Conservation (phyloP, 1,284 basidiomycete species). For the Caloboletus inedulis region DNA sequence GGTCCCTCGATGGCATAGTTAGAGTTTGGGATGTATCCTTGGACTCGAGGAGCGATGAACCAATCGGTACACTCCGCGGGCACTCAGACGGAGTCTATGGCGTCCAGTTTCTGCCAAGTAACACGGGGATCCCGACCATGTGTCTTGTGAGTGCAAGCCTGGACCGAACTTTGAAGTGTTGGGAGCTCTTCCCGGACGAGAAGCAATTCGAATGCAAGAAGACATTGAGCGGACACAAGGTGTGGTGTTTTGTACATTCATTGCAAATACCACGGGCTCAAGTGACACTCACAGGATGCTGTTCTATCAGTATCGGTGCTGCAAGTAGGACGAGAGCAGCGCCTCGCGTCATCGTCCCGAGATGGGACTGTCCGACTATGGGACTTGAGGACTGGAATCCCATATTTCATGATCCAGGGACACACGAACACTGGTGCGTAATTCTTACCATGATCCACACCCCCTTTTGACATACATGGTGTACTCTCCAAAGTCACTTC, state of each 20-base stretch:
- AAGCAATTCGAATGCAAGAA: slow-evolving; percentile 29
- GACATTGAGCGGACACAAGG: slow-evolving; percentile 32
- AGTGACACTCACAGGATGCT: slow-evolving; percentile 24
- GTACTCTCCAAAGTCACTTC: slow-evolving; percentile 63
- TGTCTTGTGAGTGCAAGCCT: slow-evolving; percentile 34
- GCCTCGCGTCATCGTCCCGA: slow-evolving; percentile 34
- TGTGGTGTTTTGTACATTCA: background rate
- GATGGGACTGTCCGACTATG: slow-evolving; percentile 34
- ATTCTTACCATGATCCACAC: slow-evolving; percentile 24
- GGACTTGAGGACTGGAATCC: slow-evolving; percentile 31
- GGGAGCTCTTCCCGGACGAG: slow-evolving; percentile 28
- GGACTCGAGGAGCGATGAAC: slow-evolving; percentile 10
- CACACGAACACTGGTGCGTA: slow-evolving; percentile 35
- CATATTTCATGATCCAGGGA: slow-evolving; percentile 36
- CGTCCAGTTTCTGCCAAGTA: slow-evolving; percentile 29
- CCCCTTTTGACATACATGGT: slow-evolving; percentile 10
- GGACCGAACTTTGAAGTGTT: slow-evolving; percentile 28
- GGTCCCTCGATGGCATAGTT: slow-evolving; percentile 33
- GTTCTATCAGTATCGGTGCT: slow-evolving; percentile 31
- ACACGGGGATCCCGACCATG: slow-evolving; percentile 4
- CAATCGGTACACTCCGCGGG: slow-evolving; percentile 25
- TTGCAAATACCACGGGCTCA: background rate
- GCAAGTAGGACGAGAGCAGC: slow-evolving; percentile 35
- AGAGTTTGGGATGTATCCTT: slow-evolving; percentile 31
- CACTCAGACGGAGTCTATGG: slow-evolving; percentile 31